Evolutionary conservation across 2,329 filamentous ascomycete genomes (phyloP), one percentile per base, ranked within the genome.

Genomic region (Plectosphaerella plurivora): DNA sequence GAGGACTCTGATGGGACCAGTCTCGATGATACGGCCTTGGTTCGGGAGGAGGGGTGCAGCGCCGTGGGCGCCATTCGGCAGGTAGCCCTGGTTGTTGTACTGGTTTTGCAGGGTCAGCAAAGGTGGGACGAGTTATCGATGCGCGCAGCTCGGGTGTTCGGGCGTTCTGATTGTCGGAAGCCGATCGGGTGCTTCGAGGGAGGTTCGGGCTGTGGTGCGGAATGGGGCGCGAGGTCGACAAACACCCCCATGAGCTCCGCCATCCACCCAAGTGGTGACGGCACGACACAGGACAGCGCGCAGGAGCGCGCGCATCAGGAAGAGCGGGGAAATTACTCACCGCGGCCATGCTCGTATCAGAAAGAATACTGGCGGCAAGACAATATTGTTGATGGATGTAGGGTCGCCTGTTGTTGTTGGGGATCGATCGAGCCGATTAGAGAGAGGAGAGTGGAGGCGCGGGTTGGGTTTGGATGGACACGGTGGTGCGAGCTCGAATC

Each of bases 41-140:
- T 87, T 87, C 52, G 84, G 84, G 54, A 87, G 74, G 51, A 87
- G 79, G 58, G 84, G 84, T 44, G 81, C 78, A 59, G 83, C 83
- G 65, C 83, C 83, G 41, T 81, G 74, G 58, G 77, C 79, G 66
- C 83, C 84, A 71, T 87, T 87, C 61, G 82, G 79, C 66, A 86
- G 72, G 69, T 84, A 86, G 69, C 77, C 77, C 60, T 71, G 69
- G 65, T 74, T 76, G 67, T 73, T 78, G 70, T 73, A 74, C 58
- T 69, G 63, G 5, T 28, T 28, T 28, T 28, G 28, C 11, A 10
- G 28, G 28, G 28, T 33, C 28, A 33, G 28, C 28, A 33, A 33
- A 9, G 8, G 28, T 33, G 4, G 28, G 28, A 10, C 8, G 11
- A 33, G 28, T 9, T 33, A 33, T 33, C 11, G 28, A 33, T 33